Evolutionary conservation across 2,329 filamentous ascomycete species (phyloP).

Genomic region (Aspergillus sp.): DNA sequence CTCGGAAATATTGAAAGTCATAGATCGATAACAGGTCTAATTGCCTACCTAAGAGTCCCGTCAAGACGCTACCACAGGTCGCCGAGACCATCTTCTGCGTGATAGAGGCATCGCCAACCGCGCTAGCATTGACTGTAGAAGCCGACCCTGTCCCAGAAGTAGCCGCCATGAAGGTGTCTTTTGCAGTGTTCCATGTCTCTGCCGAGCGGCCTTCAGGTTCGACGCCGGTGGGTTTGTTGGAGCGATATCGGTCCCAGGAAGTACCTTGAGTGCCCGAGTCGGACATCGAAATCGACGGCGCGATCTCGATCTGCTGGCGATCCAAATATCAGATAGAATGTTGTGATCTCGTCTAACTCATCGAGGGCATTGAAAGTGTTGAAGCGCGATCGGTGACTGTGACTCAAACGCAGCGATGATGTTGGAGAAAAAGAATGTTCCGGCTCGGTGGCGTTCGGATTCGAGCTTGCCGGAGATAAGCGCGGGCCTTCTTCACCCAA

Average conservation of each 20-base stretch:
- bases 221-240: slow-evolving; percentile 14
- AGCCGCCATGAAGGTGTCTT: slow-evolving; percentile 34
- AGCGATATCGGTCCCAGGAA: slow-evolving; percentile 26
- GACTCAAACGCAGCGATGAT: slow-evolving; percentile 8
- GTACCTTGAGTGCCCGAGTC: slow-evolving; percentile 20
- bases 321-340: not conserved
- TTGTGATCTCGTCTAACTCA: not conserved
- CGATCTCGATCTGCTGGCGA: not conserved
- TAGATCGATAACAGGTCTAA: not conserved
- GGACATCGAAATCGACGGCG: slow-evolving; percentile 29
- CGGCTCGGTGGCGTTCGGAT: slow-evolving; percentile 26
- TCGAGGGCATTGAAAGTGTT: not conserved
- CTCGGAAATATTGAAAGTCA: not conserved
- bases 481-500: not conserved
- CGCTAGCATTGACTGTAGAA: slow-evolving; percentile 20
- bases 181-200: slow-evolving; percentile 35
- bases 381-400: not conserved
- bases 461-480: slow-evolving; percentile 16
- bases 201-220: slow-evolving; percentile 8
- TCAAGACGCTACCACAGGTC: slow-evolving; percentile 84
- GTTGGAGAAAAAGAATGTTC: slow-evolving; percentile 23
- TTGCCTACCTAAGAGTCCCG: slow-evolving; percentile 76
- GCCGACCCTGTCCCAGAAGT: slow-evolving; percentile 26
- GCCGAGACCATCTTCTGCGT: slow-evolving; percentile 94
- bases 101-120: slow-evolving; percentile 64